Evolutionary conservation across 257 asterid species (phyloP).

Genomic region (Gentiana dahurica): DNA sequence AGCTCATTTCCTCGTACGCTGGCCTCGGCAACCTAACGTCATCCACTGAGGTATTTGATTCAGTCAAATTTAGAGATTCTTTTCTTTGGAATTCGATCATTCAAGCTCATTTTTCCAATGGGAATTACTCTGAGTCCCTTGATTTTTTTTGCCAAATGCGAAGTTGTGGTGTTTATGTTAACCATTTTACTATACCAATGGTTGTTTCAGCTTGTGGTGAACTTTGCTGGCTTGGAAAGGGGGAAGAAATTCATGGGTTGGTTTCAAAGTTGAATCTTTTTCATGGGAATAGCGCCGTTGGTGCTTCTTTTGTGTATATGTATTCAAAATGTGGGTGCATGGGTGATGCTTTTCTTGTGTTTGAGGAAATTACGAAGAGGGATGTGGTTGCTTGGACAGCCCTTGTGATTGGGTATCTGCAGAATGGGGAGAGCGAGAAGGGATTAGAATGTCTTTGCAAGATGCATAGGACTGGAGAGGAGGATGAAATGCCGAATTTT

Average conservation of each 20-base stretch:
- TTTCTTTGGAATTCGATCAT: conserved; percentile 75
- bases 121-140: conserved; percentile 30
- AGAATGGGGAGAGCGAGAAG: conserved; percentile 50
- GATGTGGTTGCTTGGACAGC: conserved; percentile 87
- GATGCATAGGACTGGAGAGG: conserved; percentile 46
- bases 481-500: conserved; percentile 43
- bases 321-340: conserved; percentile 52
- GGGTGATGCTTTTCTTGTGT: conserved; percentile 39
- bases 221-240: conserved; percentile 30
- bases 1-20: conserved; percentile 60
- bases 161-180: conserved; percentile 23
- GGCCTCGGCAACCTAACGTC: conserved; percentile 29
- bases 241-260: conserved; percentile 50
- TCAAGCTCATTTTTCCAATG: conserved; percentile 60
- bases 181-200: conserved; percentile 58
- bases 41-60: conserved; percentile 44
- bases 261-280: conserved; percentile 48
- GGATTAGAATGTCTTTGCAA: conserved; percentile 44
- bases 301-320: conserved; percentile 66
- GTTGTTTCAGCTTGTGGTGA: conserved; percentile 72
- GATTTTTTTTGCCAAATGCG: conserved; percentile 40
- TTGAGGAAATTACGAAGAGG: conserved; percentile 49
- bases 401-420: conserved; percentile 60
- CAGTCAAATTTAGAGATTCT: conserved; percentile 30
- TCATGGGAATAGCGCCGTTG: conserved; percentile 42